Evolutionary conservation across 306 rosid species (phyloP).

Genomic region (Cucumis sativus): Cucumber_9930_V3 NC_026657.2:33517001-33517500

Average conservation of each 20-base stretch:
- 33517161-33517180: background rate
- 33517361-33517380: background rate
- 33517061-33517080: no score
- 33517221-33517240: background rate
- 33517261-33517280: background rate
- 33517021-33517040: no score
- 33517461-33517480: conserved; percentile 20
- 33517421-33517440: background rate
- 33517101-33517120: no score
- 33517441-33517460: background rate
- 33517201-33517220: background rate
- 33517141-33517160: no score
- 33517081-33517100: no score
- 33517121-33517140: no score
- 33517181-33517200: background rate
- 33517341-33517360: background rate
- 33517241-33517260: background rate
- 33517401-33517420: background rate
- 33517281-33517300: background rate
- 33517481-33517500: conserved; percentile 27
- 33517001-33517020: no score
- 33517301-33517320: background rate
- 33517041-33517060: no score
- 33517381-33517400: background rate
- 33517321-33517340: background rate